Evolutionary conservation across 306 rosid genomes (phyloP), one percentile per base, ranked within the genome.

Genomic region (Casuarina equisetifolia): DNA sequence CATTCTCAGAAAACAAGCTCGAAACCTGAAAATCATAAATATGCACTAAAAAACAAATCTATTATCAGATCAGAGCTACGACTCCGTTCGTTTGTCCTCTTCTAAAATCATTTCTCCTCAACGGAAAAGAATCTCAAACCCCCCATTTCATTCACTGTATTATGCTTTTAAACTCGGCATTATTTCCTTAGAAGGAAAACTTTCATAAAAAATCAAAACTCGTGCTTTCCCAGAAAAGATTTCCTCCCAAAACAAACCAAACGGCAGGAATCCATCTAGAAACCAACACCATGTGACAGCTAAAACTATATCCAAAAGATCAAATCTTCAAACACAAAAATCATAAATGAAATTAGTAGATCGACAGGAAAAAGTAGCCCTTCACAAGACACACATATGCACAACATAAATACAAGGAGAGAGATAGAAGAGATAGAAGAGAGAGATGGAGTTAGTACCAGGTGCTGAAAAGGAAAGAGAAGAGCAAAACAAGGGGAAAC

Each of bases 371-470:
- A 66, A 70, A 11, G 50, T 36, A 69, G 45, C 51, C 12, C 11
- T 53, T 38, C 77, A 57, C 36, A 39, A 10, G 43, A 70, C 6
- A 76, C 17, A 54, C 11, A 63, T 61, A 75, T 35, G 4, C 25
- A 16, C 4, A 57, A 10, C 19, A 58, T 25, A 19, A 13, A 12
- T 9, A 3, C 20, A n/a, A 13, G 36, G 11, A 52, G 52, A 44
- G 19, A 74, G 4, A 19, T n/a, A 70, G 55, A 25, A 57, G 52
- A 58, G 38, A 43, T 11, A 57, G 61, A n/a, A 9, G 75, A 73
- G 63, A 71, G 17, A 72, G 84, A 72, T 59, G 50, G 57, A 10
- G 13, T 2, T 11, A 35, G 44, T 81, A 85, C 88, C 85, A 63
- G 85, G 71, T 36, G 45, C 1, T 39, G 78, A 53, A 62, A 43